Percentiles rank a stretch among this genome's conserved stretches.
Conservation (phyloP, 495 filamentous ascomycete species). For the Aspergillus panamensis region DNA sequence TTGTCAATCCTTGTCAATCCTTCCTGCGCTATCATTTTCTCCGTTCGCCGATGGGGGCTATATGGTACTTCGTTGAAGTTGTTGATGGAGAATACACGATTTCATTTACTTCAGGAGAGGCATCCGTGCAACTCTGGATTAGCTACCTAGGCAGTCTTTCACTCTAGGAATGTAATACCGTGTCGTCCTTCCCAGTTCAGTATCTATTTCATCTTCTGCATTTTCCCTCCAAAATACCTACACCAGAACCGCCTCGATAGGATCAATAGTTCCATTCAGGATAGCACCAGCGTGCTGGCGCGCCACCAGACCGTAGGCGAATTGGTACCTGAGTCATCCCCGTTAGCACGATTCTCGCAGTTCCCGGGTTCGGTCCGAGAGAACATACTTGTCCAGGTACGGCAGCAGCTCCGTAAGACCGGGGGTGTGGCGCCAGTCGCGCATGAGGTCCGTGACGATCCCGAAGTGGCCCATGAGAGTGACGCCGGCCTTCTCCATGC, state of each 20-base stretch:
- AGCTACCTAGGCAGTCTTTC: too few species aligned
- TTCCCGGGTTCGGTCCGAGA: not conserved
- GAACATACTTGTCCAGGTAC: constrained; percentile 57
- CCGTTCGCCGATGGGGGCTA: too few species aligned
- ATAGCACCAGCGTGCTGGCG: constrained; percentile 47
- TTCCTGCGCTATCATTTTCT: too few species aligned
- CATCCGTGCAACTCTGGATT: too few species aligned
- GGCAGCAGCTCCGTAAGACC: constrained; percentile 60
- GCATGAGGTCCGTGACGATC: constrained; percentile 71
- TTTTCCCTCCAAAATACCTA: constrained; percentile 1
- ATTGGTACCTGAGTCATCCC: constrained; percentile 33
- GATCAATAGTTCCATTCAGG: constrained; percentile 41
- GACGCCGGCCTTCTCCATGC: constrained; percentile 66
- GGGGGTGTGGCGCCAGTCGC: constrained; percentile 71
- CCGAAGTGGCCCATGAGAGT: constrained; percentile 60
- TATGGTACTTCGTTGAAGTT: too few species aligned
- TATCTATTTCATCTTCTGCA: not conserved
- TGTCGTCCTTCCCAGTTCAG: not conserved
- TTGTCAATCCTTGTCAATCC: too few species aligned
- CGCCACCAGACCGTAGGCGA: constrained; percentile 48
- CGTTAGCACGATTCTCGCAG: not conserved
- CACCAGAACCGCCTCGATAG: constrained; percentile 32
- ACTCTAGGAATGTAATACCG: too few species aligned
- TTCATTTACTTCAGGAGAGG: too few species aligned
- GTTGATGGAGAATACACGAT: too few species aligned